Evolutionary conservation across 176 grass and related monocot genomes (phyloP).

Genomic region (Phragmites australis): DNA sequence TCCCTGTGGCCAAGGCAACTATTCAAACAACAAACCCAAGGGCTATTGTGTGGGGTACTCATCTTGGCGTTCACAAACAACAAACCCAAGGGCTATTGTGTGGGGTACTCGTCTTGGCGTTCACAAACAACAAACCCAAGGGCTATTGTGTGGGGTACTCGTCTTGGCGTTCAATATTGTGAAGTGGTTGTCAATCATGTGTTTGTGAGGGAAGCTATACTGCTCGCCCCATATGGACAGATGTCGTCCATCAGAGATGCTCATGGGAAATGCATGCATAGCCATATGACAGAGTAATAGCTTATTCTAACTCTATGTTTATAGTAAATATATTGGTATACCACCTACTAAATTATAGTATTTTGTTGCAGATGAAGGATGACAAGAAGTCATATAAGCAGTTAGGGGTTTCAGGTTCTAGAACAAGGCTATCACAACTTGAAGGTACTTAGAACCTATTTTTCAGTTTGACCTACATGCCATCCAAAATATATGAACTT

Average conservation of each 20-base stretch:
- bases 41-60: neutral
- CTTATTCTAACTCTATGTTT: neutral
- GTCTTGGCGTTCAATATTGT: neutral
- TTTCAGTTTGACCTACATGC: too few species aligned
- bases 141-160: neutral
- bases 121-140: neutral
- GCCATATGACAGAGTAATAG: neutral
- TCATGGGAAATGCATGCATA: neutral
- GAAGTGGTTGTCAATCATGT: neutral
- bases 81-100: neutral
- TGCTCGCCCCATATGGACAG: neutral
- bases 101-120: too few species aligned
- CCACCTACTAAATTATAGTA: neutral
- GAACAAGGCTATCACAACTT: too few species aligned
- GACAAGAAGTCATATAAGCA: neutral
- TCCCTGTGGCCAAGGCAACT: neutral
- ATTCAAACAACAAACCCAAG: too few species aligned
- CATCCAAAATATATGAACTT: too few species aligned
- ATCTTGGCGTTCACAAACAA: neutral
- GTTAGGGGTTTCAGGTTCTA: too few species aligned
- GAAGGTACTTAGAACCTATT: too few species aligned
- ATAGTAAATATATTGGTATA: neutral
- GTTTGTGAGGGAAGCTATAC: neutral
- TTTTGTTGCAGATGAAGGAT: neutral
- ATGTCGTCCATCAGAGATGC: neutral